These are phyloP conservation scores for Neoboletus magnificus DNA, from an alignment of 768 basidiomycete species.

Conservation along the genomic window DNA sequence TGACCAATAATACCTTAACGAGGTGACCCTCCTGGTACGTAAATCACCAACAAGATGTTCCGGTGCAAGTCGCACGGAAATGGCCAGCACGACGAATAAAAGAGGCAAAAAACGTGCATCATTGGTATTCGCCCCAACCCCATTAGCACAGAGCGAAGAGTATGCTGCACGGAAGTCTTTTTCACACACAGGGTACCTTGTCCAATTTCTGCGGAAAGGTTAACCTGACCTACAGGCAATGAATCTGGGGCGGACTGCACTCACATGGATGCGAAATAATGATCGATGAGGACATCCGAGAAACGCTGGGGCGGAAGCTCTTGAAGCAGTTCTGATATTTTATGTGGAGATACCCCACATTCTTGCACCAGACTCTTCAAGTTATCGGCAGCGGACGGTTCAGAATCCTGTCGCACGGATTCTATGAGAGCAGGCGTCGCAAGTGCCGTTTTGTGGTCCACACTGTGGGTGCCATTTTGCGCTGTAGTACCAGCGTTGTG, in stretches of 20 bases:
- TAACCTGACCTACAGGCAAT: neutral
- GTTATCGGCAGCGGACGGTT: slow-evolving; percentile 70
- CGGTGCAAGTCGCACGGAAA: slow-evolving; percentile 80
- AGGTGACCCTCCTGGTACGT: slow-evolving; percentile 70
- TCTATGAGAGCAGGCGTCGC: slow-evolving; percentile 36
- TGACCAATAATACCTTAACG: slow-evolving; percentile 92
- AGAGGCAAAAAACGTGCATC: slow-evolving; percentile 85
- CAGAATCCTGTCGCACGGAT: slow-evolving; percentile 40
- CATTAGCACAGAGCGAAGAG: slow-evolving; percentile 59
- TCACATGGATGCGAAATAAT: slow-evolving; percentile 75
- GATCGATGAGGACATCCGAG: slow-evolving; percentile 76
- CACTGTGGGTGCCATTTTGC: slow-evolving; percentile 25
- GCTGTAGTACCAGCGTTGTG: slow-evolving; percentile 7
- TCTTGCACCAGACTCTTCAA: slow-evolving; percentile 84
- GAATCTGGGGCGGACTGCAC: slow-evolving; percentile 21
- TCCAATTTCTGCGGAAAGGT: slow-evolving; percentile 69
- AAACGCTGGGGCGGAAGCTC: slow-evolving; percentile 79
- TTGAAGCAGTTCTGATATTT: slow-evolving; percentile 83
- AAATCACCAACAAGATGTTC: slow-evolving; percentile 82
- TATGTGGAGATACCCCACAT: slow-evolving; percentile 88
- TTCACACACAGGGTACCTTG: slow-evolving; percentile 88
- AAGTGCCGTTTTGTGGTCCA: slow-evolving; percentile 28
- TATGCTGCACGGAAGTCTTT: slow-evolving; percentile 75
- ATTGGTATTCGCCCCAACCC: slow-evolving; percentile 61
- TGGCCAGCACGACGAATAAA: slow-evolving; percentile 90